phyloP scores from a whole-genome alignment of 208 protist genomes.

The Trypanosoma congolense region DNA sequence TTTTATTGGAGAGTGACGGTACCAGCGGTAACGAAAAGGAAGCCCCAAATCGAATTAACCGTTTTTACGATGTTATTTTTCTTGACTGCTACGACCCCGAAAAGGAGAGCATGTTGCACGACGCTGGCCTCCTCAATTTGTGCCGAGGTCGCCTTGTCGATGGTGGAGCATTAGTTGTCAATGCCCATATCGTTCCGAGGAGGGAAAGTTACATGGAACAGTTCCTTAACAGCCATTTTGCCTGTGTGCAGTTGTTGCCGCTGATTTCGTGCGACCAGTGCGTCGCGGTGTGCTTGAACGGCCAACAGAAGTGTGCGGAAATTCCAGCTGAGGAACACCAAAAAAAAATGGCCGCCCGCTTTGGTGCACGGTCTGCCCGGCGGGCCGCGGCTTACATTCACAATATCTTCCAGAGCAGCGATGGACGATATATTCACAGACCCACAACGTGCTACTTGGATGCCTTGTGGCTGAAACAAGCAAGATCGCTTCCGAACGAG shows the following conservation, averaged over 20 bases:
- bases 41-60: background rate
- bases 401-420: background rate
- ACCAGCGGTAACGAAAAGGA: background rate
- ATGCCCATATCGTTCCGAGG: conserved; percentile 63
- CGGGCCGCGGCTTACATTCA: conserved; percentile 8
- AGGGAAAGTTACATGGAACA: conserved; percentile 21
- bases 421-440: background rate
- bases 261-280: conserved; percentile 58
- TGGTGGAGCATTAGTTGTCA: conserved; percentile 61
- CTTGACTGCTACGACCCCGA: conserved; percentile 82
- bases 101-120: conserved; percentile 70
- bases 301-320: background rate
- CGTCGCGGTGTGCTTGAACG: conserved; percentile 42
- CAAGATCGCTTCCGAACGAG: conserved; percentile 6
- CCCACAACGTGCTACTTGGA: conserved; percentile 16
- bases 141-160: conserved; percentile 46
- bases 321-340: conserved; percentile 1
- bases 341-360: conserved; percentile 2
- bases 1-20: conserved; percentile 20
- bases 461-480: conserved; percentile 27
- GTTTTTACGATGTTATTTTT: conserved; percentile 64
- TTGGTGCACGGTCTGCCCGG: conserved; percentile 6
- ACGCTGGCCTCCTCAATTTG: conserved; percentile 39
- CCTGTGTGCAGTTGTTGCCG: conserved; percentile 59
- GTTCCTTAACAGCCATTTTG: conserved; percentile 48